Percentiles rank a stretch among this genome's conserved stretches.
Conservation (phyloP, 805 yeast genomes). For the Kluyveromyces starmeri region DNA sequence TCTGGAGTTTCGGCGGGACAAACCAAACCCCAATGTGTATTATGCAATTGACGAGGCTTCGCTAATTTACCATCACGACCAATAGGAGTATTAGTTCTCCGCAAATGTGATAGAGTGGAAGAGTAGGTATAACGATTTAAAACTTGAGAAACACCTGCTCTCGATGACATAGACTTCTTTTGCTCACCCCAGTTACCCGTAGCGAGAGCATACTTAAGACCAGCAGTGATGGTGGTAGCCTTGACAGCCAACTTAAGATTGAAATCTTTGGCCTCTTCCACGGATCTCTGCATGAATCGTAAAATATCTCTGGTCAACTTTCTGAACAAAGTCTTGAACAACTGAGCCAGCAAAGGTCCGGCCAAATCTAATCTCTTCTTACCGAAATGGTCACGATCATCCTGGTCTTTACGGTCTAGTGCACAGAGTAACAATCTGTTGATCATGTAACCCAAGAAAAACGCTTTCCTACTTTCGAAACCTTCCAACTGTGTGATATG, state of each 20-base stretch:
- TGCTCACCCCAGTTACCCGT: constrained; percentile 99
- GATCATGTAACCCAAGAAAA: constrained; percentile 95
- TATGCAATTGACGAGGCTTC: constrained; percentile 97
- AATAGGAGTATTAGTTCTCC: constrained; percentile 98
- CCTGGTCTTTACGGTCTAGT: constrained; percentile 93
- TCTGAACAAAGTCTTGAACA: constrained; percentile 89
- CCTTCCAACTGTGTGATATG: constrained; percentile 98
- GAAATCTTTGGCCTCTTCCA: constrained; percentile 95
- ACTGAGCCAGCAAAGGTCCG: constrained; percentile 92
- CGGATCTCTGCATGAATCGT: constrained; percentile 98
- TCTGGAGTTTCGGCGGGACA: constrained; percentile 99
- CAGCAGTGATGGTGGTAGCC: constrained; percentile 94
- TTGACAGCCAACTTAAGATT: constrained; percentile 94
- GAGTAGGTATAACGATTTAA: constrained; percentile 96
- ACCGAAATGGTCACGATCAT: constrained; percentile 99
- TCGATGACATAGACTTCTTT: constrained; percentile 96
- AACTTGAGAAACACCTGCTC: constrained; percentile 99
- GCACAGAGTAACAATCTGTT: constrained; percentile 93
- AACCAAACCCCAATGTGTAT: constrained; percentile 99
- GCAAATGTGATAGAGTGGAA: constrained; percentile 95
- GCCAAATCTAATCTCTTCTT: constrained; percentile 97
- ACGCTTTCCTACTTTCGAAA: constrained; percentile 92
- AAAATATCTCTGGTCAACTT: constrained; percentile 94
- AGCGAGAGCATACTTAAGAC: constrained; percentile 93
- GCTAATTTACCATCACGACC: constrained; percentile 99